Percentiles rank a stretch among this genome's conserved stretches.
These are phyloP conservation scores for Pichia scutulata DNA, from an alignment of 805 yeast species.

Conservation along the genomic window DNA sequence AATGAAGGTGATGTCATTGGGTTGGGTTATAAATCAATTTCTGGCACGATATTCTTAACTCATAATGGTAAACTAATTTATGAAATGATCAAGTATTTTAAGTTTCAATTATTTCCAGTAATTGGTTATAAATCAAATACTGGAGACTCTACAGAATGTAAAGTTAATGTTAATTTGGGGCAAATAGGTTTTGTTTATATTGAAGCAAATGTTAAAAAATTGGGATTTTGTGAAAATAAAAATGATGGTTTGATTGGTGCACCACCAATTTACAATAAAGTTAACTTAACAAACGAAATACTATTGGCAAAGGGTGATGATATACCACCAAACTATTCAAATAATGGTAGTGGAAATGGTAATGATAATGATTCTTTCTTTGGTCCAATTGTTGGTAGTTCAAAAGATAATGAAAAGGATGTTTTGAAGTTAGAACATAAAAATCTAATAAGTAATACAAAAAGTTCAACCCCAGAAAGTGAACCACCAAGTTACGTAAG, in stretches of 20 bases:
- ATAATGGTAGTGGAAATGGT: neutral
- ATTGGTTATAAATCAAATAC: slow-evolving; percentile 38
- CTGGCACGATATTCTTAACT: slow-evolving; percentile 46
- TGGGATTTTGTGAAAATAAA: slow-evolving; percentile 47
- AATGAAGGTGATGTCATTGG: slow-evolving; percentile 49
- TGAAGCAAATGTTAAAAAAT: slow-evolving; percentile 68
- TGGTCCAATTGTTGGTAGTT: slow-evolving; percentile 30
- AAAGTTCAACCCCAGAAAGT: slow-evolving; percentile 17
- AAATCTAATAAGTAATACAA: neutral
- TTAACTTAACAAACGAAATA: slow-evolving; percentile 34
- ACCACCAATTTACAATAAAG: slow-evolving; percentile 29
- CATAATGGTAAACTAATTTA: slow-evolving; percentile 47
- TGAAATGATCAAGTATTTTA: slow-evolving; percentile 43
- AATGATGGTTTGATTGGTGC: slow-evolving; percentile 34
- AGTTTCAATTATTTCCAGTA: slow-evolving; percentile 45
- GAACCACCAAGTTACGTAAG: slow-evolving; percentile 26
- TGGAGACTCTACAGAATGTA: slow-evolving; percentile 29
- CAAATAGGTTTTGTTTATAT: slow-evolving; percentile 83
- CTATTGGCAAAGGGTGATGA: slow-evolving; percentile 66
- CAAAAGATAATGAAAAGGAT: neutral
- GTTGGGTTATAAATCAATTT: slow-evolving; percentile 40
- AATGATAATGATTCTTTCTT: slow-evolving; percentile 52
- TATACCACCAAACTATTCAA: slow-evolving; percentile 59
- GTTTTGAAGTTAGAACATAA: neutral
- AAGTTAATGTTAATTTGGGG: slow-evolving; percentile 66